A percentile compares a stretch with the other conserved stretches of the same genome.
phyloP scores from a whole-genome alignment of 352 stramenopile species.

The Stephanocyclus meneghinianus region DNA sequence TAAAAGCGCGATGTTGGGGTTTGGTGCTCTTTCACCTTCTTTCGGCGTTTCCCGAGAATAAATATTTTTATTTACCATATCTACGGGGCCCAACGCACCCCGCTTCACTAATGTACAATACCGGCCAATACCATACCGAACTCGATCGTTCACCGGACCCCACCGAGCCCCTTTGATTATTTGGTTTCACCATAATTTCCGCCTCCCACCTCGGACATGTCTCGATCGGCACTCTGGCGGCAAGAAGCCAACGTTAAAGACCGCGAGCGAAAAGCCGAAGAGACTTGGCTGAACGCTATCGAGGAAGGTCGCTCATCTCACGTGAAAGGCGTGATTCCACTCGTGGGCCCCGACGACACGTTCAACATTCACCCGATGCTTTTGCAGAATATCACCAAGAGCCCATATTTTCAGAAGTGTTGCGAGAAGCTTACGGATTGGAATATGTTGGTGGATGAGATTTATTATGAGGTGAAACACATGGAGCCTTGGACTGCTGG shows the following conservation, averaged over 20 bases:
- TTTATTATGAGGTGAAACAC: conserved; percentile 93
- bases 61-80: too few relatives aligned
- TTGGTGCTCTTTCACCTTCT: too few relatives aligned
- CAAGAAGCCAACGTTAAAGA: conserved; percentile 77
- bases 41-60: too few relatives aligned
- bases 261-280: conserved; percentile 59
- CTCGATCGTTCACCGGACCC: too few relatives aligned
- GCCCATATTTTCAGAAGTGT: conserved; percentile 92
- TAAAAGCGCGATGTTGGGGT: too few relatives aligned
- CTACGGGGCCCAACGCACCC: too few relatives aligned
- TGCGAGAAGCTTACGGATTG: conserved; percentile 81
- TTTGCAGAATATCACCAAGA: conserved; percentile 92
- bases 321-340: conserved; percentile 59
- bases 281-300: conserved; percentile 59
- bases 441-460: conserved; percentile 83
- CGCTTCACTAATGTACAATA: too few relatives aligned
- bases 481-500: conserved; percentile 91
- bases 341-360: conserved; percentile 69
- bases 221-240: conserved; percentile 68
- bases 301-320: conserved; percentile 59
- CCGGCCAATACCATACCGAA: too few relatives aligned
- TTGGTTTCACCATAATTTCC: too few relatives aligned
- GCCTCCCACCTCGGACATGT: conserved; percentile 51
- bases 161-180: too few relatives aligned
- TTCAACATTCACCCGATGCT: conserved; percentile 97